Conservation (phyloP, 805 yeast genomes). For the Candida succiphila region DNA sequence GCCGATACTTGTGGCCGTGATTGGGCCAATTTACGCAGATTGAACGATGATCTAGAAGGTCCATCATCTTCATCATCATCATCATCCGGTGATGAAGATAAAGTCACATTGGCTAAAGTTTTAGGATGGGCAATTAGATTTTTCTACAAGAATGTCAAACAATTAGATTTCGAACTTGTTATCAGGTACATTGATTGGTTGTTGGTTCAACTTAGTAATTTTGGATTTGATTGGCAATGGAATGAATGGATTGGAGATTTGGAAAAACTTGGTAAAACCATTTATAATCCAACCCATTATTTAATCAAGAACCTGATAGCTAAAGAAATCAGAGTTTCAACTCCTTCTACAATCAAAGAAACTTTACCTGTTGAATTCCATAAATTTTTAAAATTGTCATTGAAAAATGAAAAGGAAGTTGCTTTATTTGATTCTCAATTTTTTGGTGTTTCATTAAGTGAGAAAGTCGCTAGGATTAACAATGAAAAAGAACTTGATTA, state of each 20-base stretch:
- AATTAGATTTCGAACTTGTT: slow-evolving; percentile 68
- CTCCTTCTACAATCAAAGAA: slow-evolving; percentile 56
- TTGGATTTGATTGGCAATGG: slow-evolving; percentile 97
- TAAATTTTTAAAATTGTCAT: slow-evolving; percentile 34
- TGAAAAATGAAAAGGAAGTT: slow-evolving; percentile 25
- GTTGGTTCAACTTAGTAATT: slow-evolving; percentile 85
- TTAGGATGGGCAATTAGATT: slow-evolving; percentile 87
- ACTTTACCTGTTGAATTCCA: slow-evolving; percentile 58
- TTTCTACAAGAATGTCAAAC: slow-evolving; percentile 57
- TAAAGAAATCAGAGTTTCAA: slow-evolving; percentile 80
- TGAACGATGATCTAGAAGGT: background rate
- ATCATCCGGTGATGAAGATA: slow-evolving; percentile 15
- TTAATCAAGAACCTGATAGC: slow-evolving; percentile 72
- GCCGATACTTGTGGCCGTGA: slow-evolving; percentile 83
- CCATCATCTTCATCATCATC: background rate
- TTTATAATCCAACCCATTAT: slow-evolving; percentile 62
- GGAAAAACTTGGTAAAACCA: slow-evolving; percentile 24
- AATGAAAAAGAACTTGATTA: slow-evolving; percentile 8
- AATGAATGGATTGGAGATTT: slow-evolving; percentile 73
- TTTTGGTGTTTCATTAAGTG: slow-evolving; percentile 21
- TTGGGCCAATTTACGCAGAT: slow-evolving; percentile 32
- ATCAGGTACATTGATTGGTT: slow-evolving; percentile 82
- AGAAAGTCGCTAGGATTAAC: slow-evolving; percentile 5
- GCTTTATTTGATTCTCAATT: slow-evolving; percentile 25
- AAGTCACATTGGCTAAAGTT: slow-evolving; percentile 75